Base-by-base conservation (phyloP, 192 early-diverging fungal species). In the Blastocladiella britannica region DNA sequence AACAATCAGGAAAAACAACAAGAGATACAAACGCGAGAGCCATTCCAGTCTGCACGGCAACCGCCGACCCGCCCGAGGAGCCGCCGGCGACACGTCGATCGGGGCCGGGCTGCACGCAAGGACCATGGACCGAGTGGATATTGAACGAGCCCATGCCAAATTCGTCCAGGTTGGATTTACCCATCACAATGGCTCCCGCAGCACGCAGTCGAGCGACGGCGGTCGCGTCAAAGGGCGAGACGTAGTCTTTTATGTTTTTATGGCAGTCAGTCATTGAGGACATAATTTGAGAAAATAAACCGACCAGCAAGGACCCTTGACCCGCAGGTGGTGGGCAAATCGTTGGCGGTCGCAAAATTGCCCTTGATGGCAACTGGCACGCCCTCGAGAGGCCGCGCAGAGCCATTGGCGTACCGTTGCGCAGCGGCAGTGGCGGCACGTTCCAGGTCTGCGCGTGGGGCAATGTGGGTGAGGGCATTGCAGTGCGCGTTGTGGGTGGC, bases 161-260 rank as follows among this genome's bases (percentile, higher is more conserved):
- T 65, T 96, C 90, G 67, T 96, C 93, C 86, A 93, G 84, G 64
- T 93, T 92, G 18, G 82, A 72, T 57, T 88, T 89, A 24, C 83
- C 89, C 4, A 84, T 68, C n/a, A 84, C 67, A 7, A 77, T 62
- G 0, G 74, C 82, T 0, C 89, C 87, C 1, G 78, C 71, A 0
- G 72, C 58, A 25, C 70, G 62, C 12, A 93, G 66, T 25, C 72
- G 61, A 15, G 71, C 53, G 6, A 88, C 81, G 4, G 75, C 82
- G 2, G 88, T 89, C 3, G 90, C 83, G 31, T 83, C 73, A 61
- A 72, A 82, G 0, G 88, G 85, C 7, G 86, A 77, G 3, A 51
- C 31, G 57, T 80, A 86, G 54, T 75, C 79, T 82, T 57, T n/a
- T 25, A 29, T 24, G 12, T 23, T 26, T 15, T 4, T 25, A 52